Evolutionary conservation across 2,329 filamentous ascomycete species (phyloP).

Genomic region (Stagonosporopsis rhizophila): DNA sequence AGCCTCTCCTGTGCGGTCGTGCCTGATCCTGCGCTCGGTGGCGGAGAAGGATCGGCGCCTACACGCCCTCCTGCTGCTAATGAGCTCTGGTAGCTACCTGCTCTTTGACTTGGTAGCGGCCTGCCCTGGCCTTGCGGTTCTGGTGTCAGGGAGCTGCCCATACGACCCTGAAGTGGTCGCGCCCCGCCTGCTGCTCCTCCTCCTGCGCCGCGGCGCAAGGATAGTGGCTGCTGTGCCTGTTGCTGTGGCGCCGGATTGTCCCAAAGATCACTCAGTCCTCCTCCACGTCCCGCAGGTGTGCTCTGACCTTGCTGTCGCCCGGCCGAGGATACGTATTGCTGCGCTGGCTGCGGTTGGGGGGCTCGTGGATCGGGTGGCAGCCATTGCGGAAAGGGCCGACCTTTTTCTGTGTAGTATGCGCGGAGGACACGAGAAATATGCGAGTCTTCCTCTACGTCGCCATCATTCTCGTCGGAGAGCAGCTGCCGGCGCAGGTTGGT

Average conservation of each 20-base stretch:
- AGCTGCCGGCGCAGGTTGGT: slow-evolving; percentile 68
- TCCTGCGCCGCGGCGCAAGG: slow-evolving; percentile 55
- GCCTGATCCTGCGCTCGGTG: slow-evolving; percentile 51
- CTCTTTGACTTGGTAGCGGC: slow-evolving; percentile 74
- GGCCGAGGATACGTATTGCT: slow-evolving; percentile 60
- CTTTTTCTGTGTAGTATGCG: slow-evolving; percentile 91
- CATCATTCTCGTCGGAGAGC: slow-evolving; percentile 66
- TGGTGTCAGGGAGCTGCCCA: slow-evolving; percentile 42
- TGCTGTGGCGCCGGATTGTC: slow-evolving; percentile 52
- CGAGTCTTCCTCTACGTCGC: slow-evolving; percentile 79
- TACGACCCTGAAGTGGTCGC: slow-evolving; percentile 36
- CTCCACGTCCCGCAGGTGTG: slow-evolving; percentile 35
- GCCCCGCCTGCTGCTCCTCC: slow-evolving; percentile 45
- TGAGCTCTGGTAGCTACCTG: slow-evolving; percentile 74
- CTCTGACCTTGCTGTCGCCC: slow-evolving; percentile 43
- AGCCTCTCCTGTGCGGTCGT: slow-evolving; percentile 80
- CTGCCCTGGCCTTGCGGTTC: slow-evolving; percentile 55
- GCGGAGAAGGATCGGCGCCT: slow-evolving; percentile 44
- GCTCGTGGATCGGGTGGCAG: slow-evolving; percentile 88
- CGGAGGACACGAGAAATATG: slow-evolving; percentile 93
- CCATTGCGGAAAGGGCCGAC: slow-evolving; percentile 81
- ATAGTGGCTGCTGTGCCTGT: slow-evolving; percentile 50
- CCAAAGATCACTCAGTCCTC: slow-evolving; percentile 67
- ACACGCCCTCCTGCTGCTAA: slow-evolving; percentile 49
- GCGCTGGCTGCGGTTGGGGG: slow-evolving; percentile 57